Evolutionary conservation across 306 rosid genomes (phyloP).

Genomic region (Casuarina glauca): DNA sequence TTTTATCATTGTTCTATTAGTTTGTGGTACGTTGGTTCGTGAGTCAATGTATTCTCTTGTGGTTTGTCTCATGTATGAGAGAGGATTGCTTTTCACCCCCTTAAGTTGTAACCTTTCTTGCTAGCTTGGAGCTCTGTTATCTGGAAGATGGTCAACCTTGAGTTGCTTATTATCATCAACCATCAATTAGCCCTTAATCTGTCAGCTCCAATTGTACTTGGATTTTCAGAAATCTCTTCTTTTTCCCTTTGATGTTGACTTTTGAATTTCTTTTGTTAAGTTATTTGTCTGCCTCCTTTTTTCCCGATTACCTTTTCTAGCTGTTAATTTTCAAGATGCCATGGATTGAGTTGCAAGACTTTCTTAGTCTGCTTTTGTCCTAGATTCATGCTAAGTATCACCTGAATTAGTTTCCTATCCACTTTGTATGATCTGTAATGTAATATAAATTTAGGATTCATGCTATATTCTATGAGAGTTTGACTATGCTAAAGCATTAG

Average conservation of each 20-base stretch:
- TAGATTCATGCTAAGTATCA: neutral
- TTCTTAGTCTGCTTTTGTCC: neutral
- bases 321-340: neutral
- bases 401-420: neutral
- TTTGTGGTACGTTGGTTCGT: neutral
- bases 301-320: neutral
- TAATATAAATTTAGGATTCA: neutral
- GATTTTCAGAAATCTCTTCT: neutral
- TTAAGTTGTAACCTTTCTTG: neutral
- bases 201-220: neutral
- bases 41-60: neutral
- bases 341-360: neutral
- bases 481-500: neutral
- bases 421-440: neutral
- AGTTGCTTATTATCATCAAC: neutral
- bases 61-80: neutral
- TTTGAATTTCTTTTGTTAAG: neutral
- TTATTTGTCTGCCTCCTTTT: neutral
- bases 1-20: neutral
- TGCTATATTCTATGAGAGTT: neutral
- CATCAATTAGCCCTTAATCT: neutral
- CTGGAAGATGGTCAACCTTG: conserved; percentile 1
- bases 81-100: neutral
- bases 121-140: neutral
- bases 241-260: neutral